Evolutionary conservation across 208 protist species (phyloP), one percentile per base, ranked within the genome.

Genomic region (Vickermania spadyakhi): DNA sequence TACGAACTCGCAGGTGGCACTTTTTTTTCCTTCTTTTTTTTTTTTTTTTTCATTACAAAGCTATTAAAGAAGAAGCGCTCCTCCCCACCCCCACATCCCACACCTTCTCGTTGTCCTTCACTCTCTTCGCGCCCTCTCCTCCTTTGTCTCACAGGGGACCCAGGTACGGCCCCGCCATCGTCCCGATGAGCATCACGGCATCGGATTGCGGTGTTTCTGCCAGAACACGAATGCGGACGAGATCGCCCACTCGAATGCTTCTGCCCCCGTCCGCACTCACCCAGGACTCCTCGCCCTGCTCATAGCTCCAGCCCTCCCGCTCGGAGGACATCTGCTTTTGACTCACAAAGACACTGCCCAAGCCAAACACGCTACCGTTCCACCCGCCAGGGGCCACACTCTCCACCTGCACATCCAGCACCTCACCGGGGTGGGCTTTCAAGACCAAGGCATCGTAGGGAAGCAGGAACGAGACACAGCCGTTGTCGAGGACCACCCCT

Each of bases 381-480:
- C 78, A 91, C 21, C 87, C 87, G n/a, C 88, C 84, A 18, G 69
- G 69, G 50, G 75, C 77, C 4, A 91, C 75, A 2, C 76, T 65
- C 26, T 60, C 68, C 25, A 94, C 87, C 14, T 84, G 53, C n/a
- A 88, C 53, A 61, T 94, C 87, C 0, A 94, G 60, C 31, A 94
- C 87, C 76, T 94, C 87, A 14, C 84, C 87, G 2, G 77, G 81
- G 66, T 89, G 82, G 31, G 91, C 71, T 63, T 90, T 89, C 50
- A 91, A 62, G 30, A 94, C 87, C 60, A 91, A 64, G 42, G 84
- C 87, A 50, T 88, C 79, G 58, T 94, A 94, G 23, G 75, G 77
- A 0, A 94, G 64, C 21, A 78, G 53, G 61, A 94, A 94, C 0
- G 81, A 75, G 1, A 91, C 87, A 25, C 60, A 79, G 7, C 87